A percentile compares a stretch with the other conserved stretches of the same genome.
Conservation (phyloP, 129 eudicot genomes). For the Saposhnikovia divaricata region DNA sequence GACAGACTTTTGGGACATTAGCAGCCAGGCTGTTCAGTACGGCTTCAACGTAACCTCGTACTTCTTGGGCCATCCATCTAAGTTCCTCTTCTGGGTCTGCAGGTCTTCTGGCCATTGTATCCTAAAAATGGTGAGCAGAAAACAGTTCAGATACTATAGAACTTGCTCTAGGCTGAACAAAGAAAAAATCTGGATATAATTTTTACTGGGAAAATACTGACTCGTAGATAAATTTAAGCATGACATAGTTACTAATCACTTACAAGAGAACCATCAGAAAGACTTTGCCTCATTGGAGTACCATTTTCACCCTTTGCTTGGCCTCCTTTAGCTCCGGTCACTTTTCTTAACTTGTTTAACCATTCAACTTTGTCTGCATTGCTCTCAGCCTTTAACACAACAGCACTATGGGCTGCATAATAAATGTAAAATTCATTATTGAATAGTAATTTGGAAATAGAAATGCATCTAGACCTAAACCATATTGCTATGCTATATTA, state of each 20-base stretch:
- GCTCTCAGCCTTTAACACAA: constrained; percentile 92
- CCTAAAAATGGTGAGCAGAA: constrained; percentile 33
- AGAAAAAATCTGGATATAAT: neutral
- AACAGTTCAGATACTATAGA: constrained; percentile 3
- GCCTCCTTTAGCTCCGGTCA: constrained; percentile 72
- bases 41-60: constrained; percentile 98
- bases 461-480: neutral
- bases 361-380: constrained; percentile 79
- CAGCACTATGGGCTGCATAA: constrained; percentile 93
- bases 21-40: constrained; percentile 99
- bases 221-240: neutral
- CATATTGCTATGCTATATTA: neutral
- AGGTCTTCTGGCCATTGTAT: constrained; percentile 92
- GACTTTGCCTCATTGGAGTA: constrained; percentile 72
- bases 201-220: neutral
- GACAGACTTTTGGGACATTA: constrained; percentile 87
- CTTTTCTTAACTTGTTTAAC: constrained; percentile 64
- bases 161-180: neutral
- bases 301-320: constrained; percentile 72
- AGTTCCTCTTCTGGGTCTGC: constrained; percentile 99
- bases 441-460: constrained; percentile 16
- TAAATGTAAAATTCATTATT: constrained; percentile 18
- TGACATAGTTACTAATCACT: constrained; percentile 27
- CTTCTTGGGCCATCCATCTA: constrained; percentile 99
- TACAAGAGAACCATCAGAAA: constrained; percentile 96